Evolutionary conservation across 2,329 filamentous ascomycete genomes (phyloP), one percentile per base, ranked within the genome.

Genomic region (Didymella pinodella): DNA sequence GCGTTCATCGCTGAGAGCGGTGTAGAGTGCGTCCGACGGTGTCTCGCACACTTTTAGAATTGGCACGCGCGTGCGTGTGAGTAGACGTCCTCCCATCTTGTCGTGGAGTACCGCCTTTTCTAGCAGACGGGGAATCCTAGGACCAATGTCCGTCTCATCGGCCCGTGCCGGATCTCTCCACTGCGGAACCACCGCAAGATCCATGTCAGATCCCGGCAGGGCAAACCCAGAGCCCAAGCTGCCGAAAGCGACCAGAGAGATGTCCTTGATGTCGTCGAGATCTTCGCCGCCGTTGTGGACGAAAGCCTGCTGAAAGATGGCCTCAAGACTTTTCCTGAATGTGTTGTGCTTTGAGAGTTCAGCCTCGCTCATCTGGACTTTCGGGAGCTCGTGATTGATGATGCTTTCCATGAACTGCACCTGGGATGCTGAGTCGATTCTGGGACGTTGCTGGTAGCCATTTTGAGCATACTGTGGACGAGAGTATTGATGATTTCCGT

Each of bases 151-250:
- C 50, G 72, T 70, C 11, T 71, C 66, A 14, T 66, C 54, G 54
- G 55, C 48, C 34, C 58, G 62, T 10, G 62, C 45, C 29, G 61
- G 43, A 44, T 72, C 64, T 46, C 65, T 70, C 72, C 83, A 77
- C 3, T 85, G 86, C 1, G 90, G 89, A 5, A 95, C 80, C 32
- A 96, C 84, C 8, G 89, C 90, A 29, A 97, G 84, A 75, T 97
- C 93, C 89, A 97, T 92, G 70, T 97, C 93, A 1, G 93, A 94
- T n/a, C 88, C 87, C 68, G 90, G 90, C 11, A 91, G 92, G 3
- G 91, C 93, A 77, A 96, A 96, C 0, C 93, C 93, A 12, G 92
- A 93, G 20, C 86, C 86, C 46, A 96, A 82, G 73, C 92, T 96
- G 5, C 92, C 93, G 71, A 95, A 96, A 69, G 89, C 92, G 66